These are phyloP conservation scores for Eucalyptus cladocalyx DNA, from an alignment of 345 rosid genomes.

Conservation along the genomic window DNA sequence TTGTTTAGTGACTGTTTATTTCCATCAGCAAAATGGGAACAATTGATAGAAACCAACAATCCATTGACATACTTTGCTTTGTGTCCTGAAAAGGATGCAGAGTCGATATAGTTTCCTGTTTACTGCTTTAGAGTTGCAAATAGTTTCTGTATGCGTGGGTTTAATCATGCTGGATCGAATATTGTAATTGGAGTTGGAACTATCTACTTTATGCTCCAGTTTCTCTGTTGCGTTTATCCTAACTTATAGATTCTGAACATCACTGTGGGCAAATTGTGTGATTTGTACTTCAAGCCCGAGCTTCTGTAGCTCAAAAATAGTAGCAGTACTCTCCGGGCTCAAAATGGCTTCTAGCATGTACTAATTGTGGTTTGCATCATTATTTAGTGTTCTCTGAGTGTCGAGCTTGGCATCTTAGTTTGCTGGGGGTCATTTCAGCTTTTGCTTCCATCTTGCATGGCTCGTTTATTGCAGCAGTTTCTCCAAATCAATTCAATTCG, in stretches of 20 bases:
- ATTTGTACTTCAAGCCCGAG: neutral
- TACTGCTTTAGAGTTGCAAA: neutral
- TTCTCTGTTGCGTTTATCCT: neutral
- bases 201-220: neutral
- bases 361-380: neutral
- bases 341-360: neutral
- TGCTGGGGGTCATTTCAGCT: neutral
- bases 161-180: neutral
- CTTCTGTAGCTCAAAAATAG: neutral
- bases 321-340: neutral
- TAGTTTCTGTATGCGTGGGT: neutral
- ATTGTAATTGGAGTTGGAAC: neutral
- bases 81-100: neutral
- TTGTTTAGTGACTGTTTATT: neutral
- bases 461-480: neutral
- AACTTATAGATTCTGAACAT: neutral
- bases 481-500: neutral
- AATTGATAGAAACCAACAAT: neutral
- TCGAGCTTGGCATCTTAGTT: neutral
- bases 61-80: neutral
- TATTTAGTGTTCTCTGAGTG: neutral
- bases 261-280: neutral
- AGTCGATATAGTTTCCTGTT: neutral
- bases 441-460: neutral
- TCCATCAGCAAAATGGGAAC: neutral